Base-by-base conservation (phyloP, 495 filamentous ascomycete species). In the Haplographium delicatum region DNA sequence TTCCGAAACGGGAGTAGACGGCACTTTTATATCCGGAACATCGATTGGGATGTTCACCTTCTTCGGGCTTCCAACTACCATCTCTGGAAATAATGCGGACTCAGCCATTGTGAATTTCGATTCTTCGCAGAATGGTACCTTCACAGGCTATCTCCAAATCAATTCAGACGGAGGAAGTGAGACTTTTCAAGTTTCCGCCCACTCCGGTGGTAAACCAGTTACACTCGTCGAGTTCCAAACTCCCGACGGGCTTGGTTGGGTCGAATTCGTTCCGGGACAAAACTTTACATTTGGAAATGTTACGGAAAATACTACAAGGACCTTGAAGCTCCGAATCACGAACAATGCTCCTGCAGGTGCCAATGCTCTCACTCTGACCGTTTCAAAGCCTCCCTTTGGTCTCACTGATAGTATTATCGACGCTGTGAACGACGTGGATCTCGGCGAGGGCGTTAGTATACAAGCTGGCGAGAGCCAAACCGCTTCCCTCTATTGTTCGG, bases 301-400 rank as follows among this genome's bases (percentile, higher is more conserved):
- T 3, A 62, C 63, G 8, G 59, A 70, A 40, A 62, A 68, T 20
- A 53, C 53, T 7, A 71, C 65, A 1, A 56, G 62, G 23, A 67
- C 54, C 0, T 55, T 69, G 19, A 68, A 65, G 19, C 53, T 76
- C 43, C 62, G 70, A 6, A 47, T 77, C 25, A 74, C 68, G 18
- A 77, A 78, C 54, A 57, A 49, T 22, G 73, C 64, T 11, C 50
- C 56, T 13, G 11, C 58, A 18, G 61, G 64, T 49, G 59, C 65
- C 13, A 63, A 58, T 25, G 47, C 61, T 1, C 60, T 78, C 6
- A 65, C 66, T 1, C 56, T 78, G 41, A 76, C 74, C 5, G 67
- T 75, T 15, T 74, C 72, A 2, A 77, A 77, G 51, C 73, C 73
- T 1, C 68, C 74, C 35, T 67, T 67, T 47, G 63, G 70, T 38